A percentile compares a stretch with the other conserved stretches of the same genome.
phyloP scores from a whole-genome alignment of 2,329 filamentous ascomycete genomes.

The Verticillium zaregamsianum region DNA sequence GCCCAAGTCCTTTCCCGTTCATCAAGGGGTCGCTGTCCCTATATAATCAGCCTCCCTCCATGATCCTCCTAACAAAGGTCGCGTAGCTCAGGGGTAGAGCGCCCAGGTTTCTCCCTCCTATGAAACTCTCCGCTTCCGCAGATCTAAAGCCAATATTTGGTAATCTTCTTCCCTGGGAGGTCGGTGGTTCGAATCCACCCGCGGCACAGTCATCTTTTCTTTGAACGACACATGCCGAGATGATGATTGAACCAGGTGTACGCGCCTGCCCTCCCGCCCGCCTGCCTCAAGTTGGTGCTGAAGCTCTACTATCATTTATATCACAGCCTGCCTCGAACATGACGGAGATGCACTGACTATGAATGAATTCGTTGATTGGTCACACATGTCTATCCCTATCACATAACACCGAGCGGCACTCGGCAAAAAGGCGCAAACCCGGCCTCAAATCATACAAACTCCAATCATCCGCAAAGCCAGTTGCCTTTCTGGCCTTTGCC shows the following conservation, averaged over 20 bases:
- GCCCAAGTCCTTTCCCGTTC: too few relatives aligned
- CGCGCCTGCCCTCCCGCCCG: too few relatives aligned
- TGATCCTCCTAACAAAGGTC: not conserved
- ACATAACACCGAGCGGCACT: not conserved
- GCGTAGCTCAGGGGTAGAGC: not conserved
- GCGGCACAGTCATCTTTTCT: not conserved
- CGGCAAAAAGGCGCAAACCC: not conserved
- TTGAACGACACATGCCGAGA: not conserved
- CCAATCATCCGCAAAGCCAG: not conserved
- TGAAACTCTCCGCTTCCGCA: not conserved
- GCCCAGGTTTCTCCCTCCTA: not conserved
- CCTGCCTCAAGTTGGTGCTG: too few relatives aligned
- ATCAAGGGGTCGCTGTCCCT: too few relatives aligned
- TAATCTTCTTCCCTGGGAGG: not conserved
- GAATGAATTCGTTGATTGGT: not conserved
- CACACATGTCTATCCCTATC: not conserved
- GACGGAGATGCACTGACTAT: not conserved
- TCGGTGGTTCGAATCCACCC: too few relatives aligned
- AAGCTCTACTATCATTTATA: too few relatives aligned
- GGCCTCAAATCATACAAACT: not conserved
- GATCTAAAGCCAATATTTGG: not conserved
- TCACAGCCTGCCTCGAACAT: too few relatives aligned
- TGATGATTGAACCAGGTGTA: too few relatives aligned
- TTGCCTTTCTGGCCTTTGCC: not conserved
- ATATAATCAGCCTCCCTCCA: not conserved